Base-by-base conservation (phyloP, 768 basidiomycete genomes). In the Rhizopogon sp. region DNA sequence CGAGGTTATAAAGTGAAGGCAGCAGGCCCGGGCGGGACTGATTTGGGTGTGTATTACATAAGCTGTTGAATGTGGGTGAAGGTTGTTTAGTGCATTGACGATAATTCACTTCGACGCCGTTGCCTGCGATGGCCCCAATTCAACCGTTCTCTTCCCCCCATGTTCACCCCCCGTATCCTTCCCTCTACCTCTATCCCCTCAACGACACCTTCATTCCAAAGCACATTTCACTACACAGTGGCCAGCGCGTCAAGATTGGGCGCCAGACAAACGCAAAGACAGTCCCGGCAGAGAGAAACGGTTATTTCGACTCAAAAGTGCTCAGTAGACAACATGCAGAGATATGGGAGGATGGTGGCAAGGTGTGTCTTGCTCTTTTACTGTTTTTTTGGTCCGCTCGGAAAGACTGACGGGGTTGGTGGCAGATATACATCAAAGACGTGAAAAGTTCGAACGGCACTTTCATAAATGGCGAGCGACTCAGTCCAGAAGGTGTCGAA, bases 391-490 rank as follows among this genome's bases (percentile, higher is more conserved):
- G 35, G 42, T 45, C 43, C 49, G 56, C 49, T 52, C 39, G 44
- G 49, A 60, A 51, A 49, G 57, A 43, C 60, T 59, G 33, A 57
- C 58, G 39, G 46, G 20, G 7, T 20, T 37, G 14, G 20, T 35
- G 47, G 33, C 44, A 98, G 93, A 94, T 98, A 71, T 96, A 75
- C 77, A 98, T 99, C 78, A 96, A 93, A 72, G 97, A 98, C 70
- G 93, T 98, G 67, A 96, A 96, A 76, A 93, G 90, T 60, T 94
- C 92, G 1, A 99, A 99, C 60, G 97, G 97, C 1, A 99, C 97
- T 6, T 99, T 98, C 68, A 94, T 99, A 69, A 98, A 99, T 63
- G 87, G 92, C 54, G 93, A 98, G 60, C 81, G 97, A 40, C 84
- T 98, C 46, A 92, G 88, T 59, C 79, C 80, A 3, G 96, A 99